These are phyloP conservation scores for Hypsizygus ulmarius DNA, from an alignment of 1,284 basidiomycete genomes.

Conservation along the genomic window DNA sequence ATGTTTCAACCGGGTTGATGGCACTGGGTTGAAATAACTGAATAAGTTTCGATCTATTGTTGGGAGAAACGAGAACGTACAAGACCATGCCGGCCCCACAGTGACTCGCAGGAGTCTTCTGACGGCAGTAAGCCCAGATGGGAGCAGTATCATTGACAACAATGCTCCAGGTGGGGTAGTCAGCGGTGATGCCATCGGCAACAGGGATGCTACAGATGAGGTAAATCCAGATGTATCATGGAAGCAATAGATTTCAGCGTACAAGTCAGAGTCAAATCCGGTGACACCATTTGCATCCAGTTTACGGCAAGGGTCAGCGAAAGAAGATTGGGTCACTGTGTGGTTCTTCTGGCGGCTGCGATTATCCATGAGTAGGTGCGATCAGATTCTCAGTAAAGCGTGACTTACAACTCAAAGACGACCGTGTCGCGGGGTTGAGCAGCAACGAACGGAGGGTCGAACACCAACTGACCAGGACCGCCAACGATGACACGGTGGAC, in stretches of 20 bases:
- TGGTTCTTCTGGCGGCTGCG: conserved; percentile 59
- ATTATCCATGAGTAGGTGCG: conserved; percentile 4
- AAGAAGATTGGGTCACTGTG: conserved; percentile 66
- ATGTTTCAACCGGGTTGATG: conserved; percentile 45
- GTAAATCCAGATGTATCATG: conserved; percentile 3
- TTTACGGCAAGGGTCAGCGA: conserved; percentile 54
- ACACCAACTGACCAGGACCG: conserved; percentile 44
- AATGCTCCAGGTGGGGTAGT: conserved; percentile 52
- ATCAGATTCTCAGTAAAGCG: background rate
- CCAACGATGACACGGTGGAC: conserved; percentile 54
- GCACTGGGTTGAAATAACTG: conserved; percentile 26
- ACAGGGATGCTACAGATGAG: conserved; percentile 46
- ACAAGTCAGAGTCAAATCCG: conserved; percentile 62
- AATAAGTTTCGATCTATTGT: conserved; percentile 2
- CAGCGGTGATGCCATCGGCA: conserved; percentile 32
- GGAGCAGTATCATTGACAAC: conserved; percentile 56
- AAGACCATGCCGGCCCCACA: conserved; percentile 56
- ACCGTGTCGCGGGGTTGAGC: conserved; percentile 51
- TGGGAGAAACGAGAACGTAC: conserved; percentile 27
- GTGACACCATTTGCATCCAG: conserved; percentile 38
- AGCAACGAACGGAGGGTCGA: conserved; percentile 47
- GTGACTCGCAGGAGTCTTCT: conserved; percentile 37
- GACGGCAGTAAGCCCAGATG: conserved; percentile 48
- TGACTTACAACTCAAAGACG: conserved; percentile 56
- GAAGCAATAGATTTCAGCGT: conserved; percentile 20